Base-by-base conservation (phyloP, 2,329 filamentous ascomycete species). In the Fusarium caatingaense region DNA sequence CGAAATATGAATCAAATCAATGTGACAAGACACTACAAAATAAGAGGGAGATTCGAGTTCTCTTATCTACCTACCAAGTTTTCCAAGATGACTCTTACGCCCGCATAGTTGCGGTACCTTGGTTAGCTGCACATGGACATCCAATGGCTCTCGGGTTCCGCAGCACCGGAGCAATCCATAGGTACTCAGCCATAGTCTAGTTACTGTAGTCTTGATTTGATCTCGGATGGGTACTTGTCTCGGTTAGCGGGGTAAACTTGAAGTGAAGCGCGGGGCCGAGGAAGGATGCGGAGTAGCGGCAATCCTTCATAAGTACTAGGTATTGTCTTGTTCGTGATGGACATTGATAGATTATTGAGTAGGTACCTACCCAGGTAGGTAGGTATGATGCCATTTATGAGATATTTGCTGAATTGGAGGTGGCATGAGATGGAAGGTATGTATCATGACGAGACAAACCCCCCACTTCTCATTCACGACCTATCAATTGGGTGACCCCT, bases 161-260 rank as follows among this genome's bases (percentile, higher is more conserved):
- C 58, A 74, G 44, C 65, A 56, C 72, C 72, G 69, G 73, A 66
- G 57, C 47, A 64, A 62, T 58, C 45, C 50, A 60, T 50, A 46
- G 18, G 28, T 30, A 34, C 34, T 37, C 5, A 37, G 30, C 30
- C 34, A 25, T 28, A 55, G 50, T 41, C 64, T 58, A 65, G 48
- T 34, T 56, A 54, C 48, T 40, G 41, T 53, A 51, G 18, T 21
- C 32, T 53, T 42, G 37, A n/a, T 55, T 57, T 23, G 40, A 66
- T 66, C 40, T 64, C 50, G 42, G n/a, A 47, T 60, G 45, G 21
- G 44, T 28, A 30, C 42, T 30, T 61, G 56, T 50, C 58, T 60
- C 53, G 55, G 64, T 74, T 69, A 72, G 72, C 60, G 72, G 69
- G 72, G 72, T 69, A 74, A 60, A 20, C 20, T 30, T 37, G 40